Evolutionary conservation across 805 yeast species (phyloP).

Genomic region (Candida adriatica): DNA sequence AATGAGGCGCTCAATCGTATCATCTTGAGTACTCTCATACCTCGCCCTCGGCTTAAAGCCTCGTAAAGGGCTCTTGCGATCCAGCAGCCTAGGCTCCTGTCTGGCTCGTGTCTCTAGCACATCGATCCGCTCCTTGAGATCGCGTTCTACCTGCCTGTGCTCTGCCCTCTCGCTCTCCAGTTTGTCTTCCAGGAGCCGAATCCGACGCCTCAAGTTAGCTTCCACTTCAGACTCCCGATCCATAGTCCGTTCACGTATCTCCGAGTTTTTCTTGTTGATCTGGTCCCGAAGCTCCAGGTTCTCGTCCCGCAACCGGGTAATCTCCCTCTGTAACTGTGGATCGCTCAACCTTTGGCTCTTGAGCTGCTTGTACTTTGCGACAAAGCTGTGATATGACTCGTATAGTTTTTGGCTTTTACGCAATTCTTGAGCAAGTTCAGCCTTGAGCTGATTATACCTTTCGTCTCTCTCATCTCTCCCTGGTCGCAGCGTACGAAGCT

Average conservation of each 20-base stretch:
- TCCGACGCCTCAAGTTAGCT: conserved; percentile 23
- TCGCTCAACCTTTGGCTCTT: conserved; percentile 7
- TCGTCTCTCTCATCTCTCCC: neutral
- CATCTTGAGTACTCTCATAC: conserved; percentile 6
- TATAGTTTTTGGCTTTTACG: conserved; percentile 27
- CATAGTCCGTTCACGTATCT: conserved; percentile 14
- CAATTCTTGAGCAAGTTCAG: conserved; percentile 28
- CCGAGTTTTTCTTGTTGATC: conserved; percentile 12
- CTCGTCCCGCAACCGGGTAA: conserved; percentile 10
- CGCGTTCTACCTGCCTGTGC: conserved; percentile 20
- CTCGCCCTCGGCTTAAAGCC: conserved; percentile 1
- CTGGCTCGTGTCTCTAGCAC: conserved; percentile 21
- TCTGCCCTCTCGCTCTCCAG: no score
- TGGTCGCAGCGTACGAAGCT: neutral
- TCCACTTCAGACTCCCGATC: conserved; percentile 20
- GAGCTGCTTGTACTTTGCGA: conserved; percentile 25
- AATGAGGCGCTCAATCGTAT: conserved; percentile 13
- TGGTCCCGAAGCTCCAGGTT: conserved; percentile 12
- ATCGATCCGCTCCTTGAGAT: conserved; percentile 20
- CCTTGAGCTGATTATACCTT: conserved; percentile 23
- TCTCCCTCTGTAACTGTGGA: conserved; percentile 9
- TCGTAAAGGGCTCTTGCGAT: neutral
- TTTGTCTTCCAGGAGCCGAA: conserved; percentile 20
- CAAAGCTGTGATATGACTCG: conserved; percentile 29
- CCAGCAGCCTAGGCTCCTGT: neutral